Percentiles rank a stretch among this genome's conserved stretches.
Conservation (phyloP, 2,329 filamentous ascomycete genomes). For the Thielaviopsis ethacetica region DNA sequence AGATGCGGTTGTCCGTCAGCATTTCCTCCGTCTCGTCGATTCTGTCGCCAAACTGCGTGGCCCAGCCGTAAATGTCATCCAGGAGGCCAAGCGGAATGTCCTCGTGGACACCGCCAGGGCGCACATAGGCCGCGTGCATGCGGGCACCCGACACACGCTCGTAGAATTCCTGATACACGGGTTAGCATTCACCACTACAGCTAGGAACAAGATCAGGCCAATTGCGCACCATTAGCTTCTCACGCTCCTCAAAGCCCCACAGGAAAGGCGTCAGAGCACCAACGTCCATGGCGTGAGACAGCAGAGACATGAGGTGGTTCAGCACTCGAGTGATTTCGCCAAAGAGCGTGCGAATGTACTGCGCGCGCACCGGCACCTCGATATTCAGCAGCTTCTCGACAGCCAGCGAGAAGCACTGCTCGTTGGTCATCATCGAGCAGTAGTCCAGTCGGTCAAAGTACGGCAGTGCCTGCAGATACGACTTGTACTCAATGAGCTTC, state of each 20-base stretch:
- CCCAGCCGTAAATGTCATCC: slow-evolving; percentile 99
- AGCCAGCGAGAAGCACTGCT: slow-evolving; percentile 89
- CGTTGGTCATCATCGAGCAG: slow-evolving; percentile 99
- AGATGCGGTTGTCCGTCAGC: slow-evolving; percentile 98
- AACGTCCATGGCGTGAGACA: slow-evolving; percentile 98
- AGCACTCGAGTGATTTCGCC: slow-evolving; percentile 85
- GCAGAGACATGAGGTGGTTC: slow-evolving; percentile 95
- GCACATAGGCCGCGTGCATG: slow-evolving; percentile 91
- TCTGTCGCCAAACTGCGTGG: slow-evolving; percentile 94
- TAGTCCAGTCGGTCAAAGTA: slow-evolving; percentile 99
- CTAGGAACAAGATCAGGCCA: too few species aligned
- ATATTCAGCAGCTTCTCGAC: slow-evolving; percentile 97
- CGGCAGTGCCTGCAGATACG: slow-evolving; percentile 90
- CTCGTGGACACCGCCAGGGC: slow-evolving; percentile 89
- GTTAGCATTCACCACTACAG: not conserved
- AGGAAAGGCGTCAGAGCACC: slow-evolving; percentile 94
- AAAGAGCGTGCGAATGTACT: slow-evolving; percentile 93
- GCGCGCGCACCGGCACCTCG: slow-evolving; percentile 86
- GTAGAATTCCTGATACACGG: slow-evolving; percentile 78
- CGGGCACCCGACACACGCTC: slow-evolving; percentile 96
- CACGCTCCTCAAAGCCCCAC: slow-evolving; percentile 99
- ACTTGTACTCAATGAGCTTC: slow-evolving; percentile 99
- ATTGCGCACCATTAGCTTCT: slow-evolving; percentile 90
- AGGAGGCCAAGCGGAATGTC: slow-evolving; percentile 86
- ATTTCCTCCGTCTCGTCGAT: slow-evolving; percentile 98